Evolutionary conservation across 2,329 filamentous ascomycete species (phyloP).

Genomic region (Metarhizium brunneum): DNA sequence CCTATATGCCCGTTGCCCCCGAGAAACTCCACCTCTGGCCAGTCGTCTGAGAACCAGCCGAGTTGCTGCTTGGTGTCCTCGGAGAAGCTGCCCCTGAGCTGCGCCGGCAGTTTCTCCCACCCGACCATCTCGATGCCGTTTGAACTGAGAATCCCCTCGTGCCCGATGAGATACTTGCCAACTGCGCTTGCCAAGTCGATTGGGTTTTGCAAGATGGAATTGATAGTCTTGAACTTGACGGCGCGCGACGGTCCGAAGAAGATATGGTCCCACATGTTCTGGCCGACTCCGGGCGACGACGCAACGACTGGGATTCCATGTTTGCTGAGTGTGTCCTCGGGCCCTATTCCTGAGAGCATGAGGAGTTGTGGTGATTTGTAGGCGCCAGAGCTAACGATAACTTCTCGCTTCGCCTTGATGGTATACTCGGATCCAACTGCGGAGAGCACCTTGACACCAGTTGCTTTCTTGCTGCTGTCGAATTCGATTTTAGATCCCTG

Average conservation of each 20-base stretch:
- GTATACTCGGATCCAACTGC: background rate
- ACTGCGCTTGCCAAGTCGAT: background rate
- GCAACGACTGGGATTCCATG: conserved; percentile 4
- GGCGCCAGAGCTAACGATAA: conserved; percentile 2
- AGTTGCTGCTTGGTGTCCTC: conserved; percentile 13
- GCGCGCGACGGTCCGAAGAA: conserved; percentile 6
- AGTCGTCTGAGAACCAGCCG: conserved; percentile 19
- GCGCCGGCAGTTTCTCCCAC: conserved; percentile 21
- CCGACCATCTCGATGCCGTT: conserved; percentile 10
- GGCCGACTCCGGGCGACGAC: conserved; percentile 3
- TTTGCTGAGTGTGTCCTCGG: background rate
- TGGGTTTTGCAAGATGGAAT: conserved; percentile 1
- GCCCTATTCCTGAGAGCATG: conserved; percentile 9
- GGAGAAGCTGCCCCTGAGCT: conserved; percentile 9
- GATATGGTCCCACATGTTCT: conserved; percentile 7
- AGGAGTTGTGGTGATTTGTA: conserved; percentile 8
- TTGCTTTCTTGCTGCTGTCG: conserved; percentile 26
- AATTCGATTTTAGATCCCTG: conserved; percentile 37
- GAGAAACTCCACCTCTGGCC: conserved; percentile 24
- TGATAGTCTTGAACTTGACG: conserved; percentile 5
- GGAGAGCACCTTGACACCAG: conserved; percentile 23
- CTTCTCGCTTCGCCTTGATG: conserved; percentile 2
- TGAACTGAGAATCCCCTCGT: background rate
- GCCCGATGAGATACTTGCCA: background rate
- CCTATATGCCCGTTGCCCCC: background rate